A percentile compares a stretch with the other conserved stretches of the same genome.
Evolutionary conservation across 2,329 filamentous ascomycete species (phyloP).

Genomic region (Diaporthe velutina): DNA sequence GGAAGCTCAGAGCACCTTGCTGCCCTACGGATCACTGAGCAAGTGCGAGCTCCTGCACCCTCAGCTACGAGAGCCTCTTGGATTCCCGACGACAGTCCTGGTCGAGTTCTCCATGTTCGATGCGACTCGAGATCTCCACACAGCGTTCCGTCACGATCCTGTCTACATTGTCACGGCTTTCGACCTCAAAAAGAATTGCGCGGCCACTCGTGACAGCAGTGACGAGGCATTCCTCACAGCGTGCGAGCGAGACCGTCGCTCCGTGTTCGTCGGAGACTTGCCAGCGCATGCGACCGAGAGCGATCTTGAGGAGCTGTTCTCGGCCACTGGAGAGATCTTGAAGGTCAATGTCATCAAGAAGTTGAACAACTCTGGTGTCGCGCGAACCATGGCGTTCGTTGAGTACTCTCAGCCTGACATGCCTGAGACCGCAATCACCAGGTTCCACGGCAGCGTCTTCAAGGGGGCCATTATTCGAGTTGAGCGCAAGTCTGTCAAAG

Average conservation of each 20-base stretch:
- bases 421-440: slow-evolving; percentile 39
- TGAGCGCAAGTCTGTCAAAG: slow-evolving; percentile 39
- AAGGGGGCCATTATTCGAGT: slow-evolving; percentile 34
- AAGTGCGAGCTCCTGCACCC: slow-evolving; percentile 53
- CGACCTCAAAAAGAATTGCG: slow-evolving; percentile 48
- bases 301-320: slow-evolving; percentile 44
- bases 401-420: slow-evolving; percentile 42
- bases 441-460: slow-evolving; percentile 33
- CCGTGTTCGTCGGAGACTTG: slow-evolving; percentile 51
- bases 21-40: slow-evolving; percentile 58
- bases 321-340: slow-evolving; percentile 46
- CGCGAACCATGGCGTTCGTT: slow-evolving; percentile 49
- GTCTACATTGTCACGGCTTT: slow-evolving; percentile 49
- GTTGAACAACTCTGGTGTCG: slow-evolving; percentile 37
- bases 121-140: slow-evolving; percentile 60
- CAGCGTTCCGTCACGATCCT: slow-evolving; percentile 51
- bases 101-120: slow-evolving; percentile 67
- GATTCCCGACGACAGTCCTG: slow-evolving; percentile 55
- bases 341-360: slow-evolving; percentile 48
- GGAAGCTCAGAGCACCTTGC: slow-evolving; percentile 60
- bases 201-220: slow-evolving; percentile 42
- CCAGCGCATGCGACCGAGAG: slow-evolving; percentile 44
- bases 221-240: slow-evolving; percentile 48
- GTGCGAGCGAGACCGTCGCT: slow-evolving; percentile 52
- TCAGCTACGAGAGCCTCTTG: slow-evolving; percentile 50